Percentiles rank a stretch among this genome's conserved stretches.
Conservation (phyloP, 179 eudicot species). For the Monotropa hypopitys region DNA sequence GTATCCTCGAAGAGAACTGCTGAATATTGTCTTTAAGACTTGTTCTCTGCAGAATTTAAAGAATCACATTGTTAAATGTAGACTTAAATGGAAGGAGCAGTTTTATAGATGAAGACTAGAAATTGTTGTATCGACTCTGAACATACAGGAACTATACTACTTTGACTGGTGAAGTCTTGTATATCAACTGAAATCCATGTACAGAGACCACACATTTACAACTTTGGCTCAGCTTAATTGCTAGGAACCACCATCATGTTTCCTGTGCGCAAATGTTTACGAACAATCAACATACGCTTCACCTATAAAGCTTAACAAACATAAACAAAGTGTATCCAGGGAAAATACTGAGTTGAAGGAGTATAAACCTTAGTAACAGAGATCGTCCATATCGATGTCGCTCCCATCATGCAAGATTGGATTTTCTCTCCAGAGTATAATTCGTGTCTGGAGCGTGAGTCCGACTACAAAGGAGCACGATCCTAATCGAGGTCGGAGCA, state of each 20-base stretch:
- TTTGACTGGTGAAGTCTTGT: not conserved
- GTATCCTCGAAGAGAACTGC: not conserved
- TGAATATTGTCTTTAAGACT: not conserved
- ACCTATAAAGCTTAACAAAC: not conserved
- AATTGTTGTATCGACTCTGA: not conserved
- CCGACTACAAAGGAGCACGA: not conserved
- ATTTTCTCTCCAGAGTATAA: not conserved
- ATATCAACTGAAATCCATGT: not conserved
- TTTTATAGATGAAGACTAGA: not conserved
- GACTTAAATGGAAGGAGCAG: not conserved
- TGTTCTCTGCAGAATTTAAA: not conserved
- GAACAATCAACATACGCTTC: not conserved
- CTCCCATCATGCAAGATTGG: too few relatives aligned
- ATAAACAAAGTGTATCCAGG: not conserved
- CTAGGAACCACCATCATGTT: not conserved
- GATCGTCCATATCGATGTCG: too few relatives aligned
- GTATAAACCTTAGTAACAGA: too few relatives aligned
- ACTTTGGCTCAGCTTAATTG: not conserved
- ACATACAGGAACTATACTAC: not conserved
- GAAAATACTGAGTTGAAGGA: not conserved
- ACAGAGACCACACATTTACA: not conserved
- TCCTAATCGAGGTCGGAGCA: not conserved
- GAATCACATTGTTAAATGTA: not conserved
- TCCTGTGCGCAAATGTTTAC: not conserved
- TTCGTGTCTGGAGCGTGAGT: not conserved